phyloP scores from a whole-genome alignment of 768 basidiomycete genomes.

The Termitomyces sp. region DNA sequence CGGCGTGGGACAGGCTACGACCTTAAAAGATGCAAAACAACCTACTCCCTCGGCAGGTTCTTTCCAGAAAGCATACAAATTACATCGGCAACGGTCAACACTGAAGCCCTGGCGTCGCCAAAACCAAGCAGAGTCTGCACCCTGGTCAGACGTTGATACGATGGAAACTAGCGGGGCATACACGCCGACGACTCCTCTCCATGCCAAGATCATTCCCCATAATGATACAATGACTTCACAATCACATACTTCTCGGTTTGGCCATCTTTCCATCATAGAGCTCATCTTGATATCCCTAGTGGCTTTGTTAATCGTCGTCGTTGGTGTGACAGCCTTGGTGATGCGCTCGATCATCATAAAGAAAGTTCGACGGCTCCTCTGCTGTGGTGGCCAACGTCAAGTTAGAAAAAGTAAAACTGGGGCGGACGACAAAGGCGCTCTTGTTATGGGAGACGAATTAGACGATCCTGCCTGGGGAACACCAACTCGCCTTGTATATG shows the following conservation, averaged over 20 bases:
- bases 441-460: conserved; percentile 1
- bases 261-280: conserved; percentile 6
- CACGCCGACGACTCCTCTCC: conserved; percentile 10
- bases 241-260: background rate
- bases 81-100: background rate
- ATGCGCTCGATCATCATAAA: conserved; percentile 9
- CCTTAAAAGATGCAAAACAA: background rate
- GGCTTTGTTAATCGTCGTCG: conserved; percentile 3
- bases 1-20: background rate
- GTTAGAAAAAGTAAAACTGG: background rate
- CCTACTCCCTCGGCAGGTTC: background rate
- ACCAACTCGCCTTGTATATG: conserved; percentile 11
- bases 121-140: background rate
- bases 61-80: background rate
- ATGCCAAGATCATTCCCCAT: conserved; percentile 16
- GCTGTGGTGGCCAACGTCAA: conserved; percentile 7
- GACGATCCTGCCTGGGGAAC: conserved; percentile 13
- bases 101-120: conserved; percentile 4
- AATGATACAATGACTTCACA: background rate
- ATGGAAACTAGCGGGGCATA: conserved; percentile 1
- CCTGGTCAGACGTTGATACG: background rate
- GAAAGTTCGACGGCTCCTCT: conserved; percentile 5
- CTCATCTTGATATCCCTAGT: conserved; percentile 6
- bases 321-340: conserved; percentile 1
- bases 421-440: conserved; percentile 4